A percentile compares a stretch with the other conserved stretches of the same genome.
Evolutionary conservation across 306 rosid species (phyloP).

Genomic region (Cicer bijugum): DNA sequence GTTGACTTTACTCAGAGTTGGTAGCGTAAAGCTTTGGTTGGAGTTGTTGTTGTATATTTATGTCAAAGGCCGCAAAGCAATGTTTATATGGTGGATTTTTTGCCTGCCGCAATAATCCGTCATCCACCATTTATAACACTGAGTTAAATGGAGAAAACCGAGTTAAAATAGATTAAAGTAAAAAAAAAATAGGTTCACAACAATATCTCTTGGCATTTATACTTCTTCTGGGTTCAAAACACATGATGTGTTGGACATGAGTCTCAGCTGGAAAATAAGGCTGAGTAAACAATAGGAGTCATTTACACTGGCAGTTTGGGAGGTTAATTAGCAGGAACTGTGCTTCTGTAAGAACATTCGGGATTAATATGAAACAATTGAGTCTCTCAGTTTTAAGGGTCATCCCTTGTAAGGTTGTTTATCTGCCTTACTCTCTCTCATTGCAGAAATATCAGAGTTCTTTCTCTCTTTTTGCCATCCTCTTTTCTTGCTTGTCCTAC

Average conservation of each 20-base stretch:
- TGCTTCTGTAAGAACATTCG: no score
- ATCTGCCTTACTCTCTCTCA: slow-evolving; percentile 1
- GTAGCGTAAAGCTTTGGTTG: no score
- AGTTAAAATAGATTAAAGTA: not conserved
- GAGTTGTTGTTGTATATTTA: no score
- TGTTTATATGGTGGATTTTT: no score
- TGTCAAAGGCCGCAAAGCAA: no score
- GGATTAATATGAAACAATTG: not conserved
- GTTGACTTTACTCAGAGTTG: no score
- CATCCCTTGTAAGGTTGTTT: slow-evolving; percentile 1
- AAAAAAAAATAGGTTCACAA: not conserved
- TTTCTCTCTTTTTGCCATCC: not conserved
- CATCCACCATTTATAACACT: no score
- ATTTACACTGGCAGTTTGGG: not conserved
- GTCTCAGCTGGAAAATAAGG: not conserved
- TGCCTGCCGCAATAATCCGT: no score
- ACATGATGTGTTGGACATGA: no score
- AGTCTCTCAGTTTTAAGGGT: not conserved
- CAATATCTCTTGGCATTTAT: not conserved
- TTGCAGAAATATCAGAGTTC: not conserved
- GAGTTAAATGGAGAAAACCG: not conserved
- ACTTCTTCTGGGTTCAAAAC: not conserved
- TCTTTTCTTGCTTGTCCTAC: not conserved
- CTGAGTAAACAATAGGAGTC: not conserved
- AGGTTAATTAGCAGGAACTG: not conserved